Conservation (phyloP, 2,329 filamentous ascomycete species). For the Fusarium coffeatum region DNA sequence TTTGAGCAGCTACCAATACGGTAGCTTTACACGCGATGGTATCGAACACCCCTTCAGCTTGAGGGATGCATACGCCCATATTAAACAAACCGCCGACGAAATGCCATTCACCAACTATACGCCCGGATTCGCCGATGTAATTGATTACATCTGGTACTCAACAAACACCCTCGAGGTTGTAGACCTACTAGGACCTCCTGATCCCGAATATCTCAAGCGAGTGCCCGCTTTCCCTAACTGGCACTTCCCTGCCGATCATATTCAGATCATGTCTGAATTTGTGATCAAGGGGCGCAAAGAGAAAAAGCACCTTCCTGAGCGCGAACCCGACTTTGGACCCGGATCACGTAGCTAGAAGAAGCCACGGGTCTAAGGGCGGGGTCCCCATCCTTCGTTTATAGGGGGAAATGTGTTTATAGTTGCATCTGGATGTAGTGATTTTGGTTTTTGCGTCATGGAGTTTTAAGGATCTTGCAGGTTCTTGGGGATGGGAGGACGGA, state of each 20-base stretch:
- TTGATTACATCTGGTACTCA: slow-evolving; percentile 98
- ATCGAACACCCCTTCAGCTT: slow-evolving; percentile 96
- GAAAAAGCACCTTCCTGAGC: slow-evolving; percentile 74
- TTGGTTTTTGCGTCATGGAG: slow-evolving; percentile 55
- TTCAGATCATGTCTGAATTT: slow-evolving; percentile 90
- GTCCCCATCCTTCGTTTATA: neutral
- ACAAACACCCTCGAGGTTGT: slow-evolving; percentile 89
- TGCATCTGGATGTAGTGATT: slow-evolving; percentile 55
- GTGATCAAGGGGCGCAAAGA: slow-evolving; percentile 89
- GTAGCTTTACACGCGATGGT: slow-evolving; percentile 90
- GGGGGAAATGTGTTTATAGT: slow-evolving; percentile 32
- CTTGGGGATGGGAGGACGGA: slow-evolving; percentile 36
- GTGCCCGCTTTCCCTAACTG: slow-evolving; percentile 94
- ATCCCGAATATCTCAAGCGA: slow-evolving; percentile 83
- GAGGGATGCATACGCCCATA: slow-evolving; percentile 86
- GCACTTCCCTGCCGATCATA: slow-evolving; percentile 93
- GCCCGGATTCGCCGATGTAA: slow-evolving; percentile 88
- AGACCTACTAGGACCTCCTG: slow-evolving; percentile 85
- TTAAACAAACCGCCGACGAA: slow-evolving; percentile 85
- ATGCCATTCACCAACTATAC: slow-evolving; percentile 97
- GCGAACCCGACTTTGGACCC: slow-evolving; percentile 71
- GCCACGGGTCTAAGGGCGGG: slow-evolving; percentile 21
- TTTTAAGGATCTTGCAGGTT: slow-evolving; percentile 51
- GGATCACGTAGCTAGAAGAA: slow-evolving; percentile 48
- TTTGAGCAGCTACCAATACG: slow-evolving; percentile 84